Evolutionary conservation across 106 monocot genomes (phyloP).

Genomic region (Apostasia ramifera): DNA sequence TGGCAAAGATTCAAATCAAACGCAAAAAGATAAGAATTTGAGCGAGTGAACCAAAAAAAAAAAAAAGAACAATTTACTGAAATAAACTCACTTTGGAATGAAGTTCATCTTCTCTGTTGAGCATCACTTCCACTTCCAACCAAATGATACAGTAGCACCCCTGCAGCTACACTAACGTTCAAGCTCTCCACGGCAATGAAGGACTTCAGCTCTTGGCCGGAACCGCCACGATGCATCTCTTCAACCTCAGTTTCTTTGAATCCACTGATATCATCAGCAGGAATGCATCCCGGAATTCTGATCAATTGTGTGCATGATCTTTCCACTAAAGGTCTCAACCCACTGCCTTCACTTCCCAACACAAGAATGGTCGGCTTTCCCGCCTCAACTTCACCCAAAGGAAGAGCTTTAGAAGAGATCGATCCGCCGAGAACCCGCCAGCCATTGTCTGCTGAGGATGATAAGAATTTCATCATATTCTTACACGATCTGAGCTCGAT

Average conservation of each 20-base stretch:
- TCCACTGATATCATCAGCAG: slow-evolving; percentile 6
- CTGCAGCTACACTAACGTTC: slow-evolving; percentile 96
- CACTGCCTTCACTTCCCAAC: slow-evolving; percentile 86
- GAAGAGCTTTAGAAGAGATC: slow-evolving; percentile 53
- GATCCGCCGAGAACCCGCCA: slow-evolving; percentile 91
- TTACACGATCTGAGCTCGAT: slow-evolving; percentile 77
- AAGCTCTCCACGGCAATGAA: slow-evolving; percentile 95
- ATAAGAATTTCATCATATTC: slow-evolving; percentile 97
- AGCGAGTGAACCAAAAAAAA: background rate
- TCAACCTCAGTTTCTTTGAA: slow-evolving; percentile 21
- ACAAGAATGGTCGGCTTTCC: slow-evolving; percentile 79
- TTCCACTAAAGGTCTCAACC: slow-evolving; percentile 84
- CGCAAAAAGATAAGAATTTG: too few species aligned
- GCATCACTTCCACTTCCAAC: slow-evolving; percentile 22
- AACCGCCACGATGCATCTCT: slow-evolving; percentile 12
- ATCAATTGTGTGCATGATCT: slow-evolving; percentile 70
- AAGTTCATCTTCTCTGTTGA: slow-evolving; percentile 12
- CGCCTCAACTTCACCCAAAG: slow-evolving; percentile 48
- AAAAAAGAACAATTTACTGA: background rate
- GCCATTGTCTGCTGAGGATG: slow-evolving; percentile 66
- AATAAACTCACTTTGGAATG: slow-evolving; percentile 2
- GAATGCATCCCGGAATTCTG: slow-evolving; percentile 46
- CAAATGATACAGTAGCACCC: slow-evolving; percentile 89
- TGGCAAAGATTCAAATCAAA: too few species aligned
- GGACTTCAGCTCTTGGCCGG: slow-evolving; percentile 32